Evolutionary conservation across 495 filamentous ascomycete genomes (phyloP), one percentile per base, ranked within the genome.

Genomic region (Tuber umbilicatum): DNA sequence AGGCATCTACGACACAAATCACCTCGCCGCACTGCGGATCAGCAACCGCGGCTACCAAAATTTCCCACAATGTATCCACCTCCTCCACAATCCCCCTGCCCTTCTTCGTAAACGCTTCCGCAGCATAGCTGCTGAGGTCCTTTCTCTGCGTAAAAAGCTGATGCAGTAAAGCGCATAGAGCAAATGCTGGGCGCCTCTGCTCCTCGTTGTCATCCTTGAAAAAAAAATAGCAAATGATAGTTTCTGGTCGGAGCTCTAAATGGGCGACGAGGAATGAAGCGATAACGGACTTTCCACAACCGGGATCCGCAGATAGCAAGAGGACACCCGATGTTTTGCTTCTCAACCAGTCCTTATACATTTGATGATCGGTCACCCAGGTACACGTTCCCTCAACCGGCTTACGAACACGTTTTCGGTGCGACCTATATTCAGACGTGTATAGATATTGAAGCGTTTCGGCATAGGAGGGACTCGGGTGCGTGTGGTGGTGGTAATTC

Each of bases 271-370:
- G 71, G 23, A 73, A 73, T 47, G 74, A 70, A 38, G 84, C 75
- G n/a, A 85, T 75, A 14, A 86, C 83, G 23, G 85, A 86, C 55
- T 86, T 86, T 14, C 85, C 84, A 72, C 83, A 85, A 10, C 84
- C 84, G 23, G 84, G 84, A 68, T 78, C 82, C 14, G 85, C 85
- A 21, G 84, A 82, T 19, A 86, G 76, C 84, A 82, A 86, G n/a
- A 86, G 76, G 16, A 86, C 75, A 74, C 75, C 74, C 14, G 83
- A 80, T 2, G 47, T 21, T 21, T 75, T 41, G 27, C 55, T 75
- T 7, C 84, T 72, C 12, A 78, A 80, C 85, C 83, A 86, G 7
- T 71, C 70, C 12, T 40, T 73, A 69, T 84, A 84, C 42, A 47
- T 74, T 17, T 80, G 64, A n/a, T 85, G 78, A 6, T 71, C 27